These are phyloP conservation scores for Parietaria judaica DNA, from an alignment of 306 rosid genomes.

Conservation along the genomic window DNA sequence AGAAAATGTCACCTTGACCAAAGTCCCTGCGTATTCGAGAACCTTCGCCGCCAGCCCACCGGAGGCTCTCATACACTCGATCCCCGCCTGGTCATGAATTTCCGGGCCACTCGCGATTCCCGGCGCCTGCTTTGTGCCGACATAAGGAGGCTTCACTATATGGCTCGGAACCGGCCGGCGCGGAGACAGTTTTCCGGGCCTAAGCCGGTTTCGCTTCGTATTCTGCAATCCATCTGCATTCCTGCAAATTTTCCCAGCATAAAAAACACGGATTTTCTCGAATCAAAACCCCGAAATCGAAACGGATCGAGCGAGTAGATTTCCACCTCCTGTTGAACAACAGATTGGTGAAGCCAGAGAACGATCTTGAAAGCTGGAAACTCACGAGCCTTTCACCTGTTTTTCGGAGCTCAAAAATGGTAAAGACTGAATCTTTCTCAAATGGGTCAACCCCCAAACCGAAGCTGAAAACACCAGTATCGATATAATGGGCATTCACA, in stretches of 20 bases:
- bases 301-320: background rate
- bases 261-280: background rate
- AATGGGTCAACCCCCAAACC: too few relatives aligned
- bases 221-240: constrained; percentile 42
- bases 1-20: constrained; percentile 63
- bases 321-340: constrained; percentile 67
- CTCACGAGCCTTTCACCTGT: constrained; percentile 58
- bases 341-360: constrained; percentile 66
- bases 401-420: background rate
- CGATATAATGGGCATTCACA: background rate
- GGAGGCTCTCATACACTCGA: constrained; percentile 85
- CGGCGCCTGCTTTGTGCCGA: constrained; percentile 49
- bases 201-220: constrained; percentile 48
- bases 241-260: constrained; percentile 34
- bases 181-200: constrained; percentile 84
- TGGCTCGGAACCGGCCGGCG: constrained; percentile 57
- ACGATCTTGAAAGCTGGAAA: constrained; percentile 61
- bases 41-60: constrained; percentile 95
- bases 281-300: background rate
- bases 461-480: too few relatives aligned
- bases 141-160: constrained; percentile 67
- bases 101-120: constrained; percentile 72
- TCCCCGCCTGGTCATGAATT: constrained; percentile 77
- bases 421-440: too few relatives aligned
- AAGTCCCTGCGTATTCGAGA: constrained; percentile 84